A percentile compares a stretch with the other conserved stretches of the same genome.
These are phyloP conservation scores for Bifiguratus adelaidae DNA, from an alignment of 192 early-diverging fungal species.

Conservation along the genomic window DNA sequence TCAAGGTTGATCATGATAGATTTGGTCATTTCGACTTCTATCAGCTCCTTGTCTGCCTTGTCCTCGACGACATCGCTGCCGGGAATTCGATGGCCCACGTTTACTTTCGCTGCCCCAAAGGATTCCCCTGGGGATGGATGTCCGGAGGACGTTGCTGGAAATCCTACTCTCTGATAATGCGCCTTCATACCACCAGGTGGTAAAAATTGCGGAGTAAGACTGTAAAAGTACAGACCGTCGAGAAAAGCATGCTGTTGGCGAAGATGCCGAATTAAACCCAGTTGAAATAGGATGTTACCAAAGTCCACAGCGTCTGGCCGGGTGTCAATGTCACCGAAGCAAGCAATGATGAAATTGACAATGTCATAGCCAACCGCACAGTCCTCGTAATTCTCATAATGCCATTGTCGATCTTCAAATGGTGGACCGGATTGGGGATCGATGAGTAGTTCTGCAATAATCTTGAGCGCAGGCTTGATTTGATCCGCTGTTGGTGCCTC, in stretches of 20 bases:
- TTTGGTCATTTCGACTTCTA: conserved; percentile 45
- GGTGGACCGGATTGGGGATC: conserved; percentile 52
- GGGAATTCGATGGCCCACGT: neutral
- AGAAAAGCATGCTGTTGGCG: conserved; percentile 56
- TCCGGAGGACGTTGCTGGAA: neutral
- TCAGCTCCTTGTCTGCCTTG: conserved; percentile 9
- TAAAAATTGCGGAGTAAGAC: no score
- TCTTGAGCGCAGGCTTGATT: no score
- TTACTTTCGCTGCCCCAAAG: neutral
- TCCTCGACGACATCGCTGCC: conserved; percentile 4
- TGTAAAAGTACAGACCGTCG: conserved; percentile 89
- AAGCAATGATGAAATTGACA: conserved; percentile 79
- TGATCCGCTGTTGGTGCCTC: no score
- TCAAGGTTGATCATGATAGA: conserved; percentile 76
- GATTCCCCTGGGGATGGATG: neutral
- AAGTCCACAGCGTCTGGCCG: conserved; percentile 66
- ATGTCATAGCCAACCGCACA: conserved; percentile 75
- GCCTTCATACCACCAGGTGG: conserved; percentile 44
- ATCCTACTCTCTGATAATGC: conserved; percentile 10
- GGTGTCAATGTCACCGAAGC: conserved; percentile 64
- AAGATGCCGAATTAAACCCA: conserved; percentile 59
- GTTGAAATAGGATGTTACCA: conserved; percentile 68
- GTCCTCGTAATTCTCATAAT: conserved; percentile 57
- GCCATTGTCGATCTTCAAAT: conserved; percentile 78
- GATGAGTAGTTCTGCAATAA: conserved; percentile 62